Percentiles rank a stretch among this genome's conserved stretches.
Conservation (phyloP, 2,329 filamentous ascomycete genomes). For the Ceratocystis colombiana region DNA sequence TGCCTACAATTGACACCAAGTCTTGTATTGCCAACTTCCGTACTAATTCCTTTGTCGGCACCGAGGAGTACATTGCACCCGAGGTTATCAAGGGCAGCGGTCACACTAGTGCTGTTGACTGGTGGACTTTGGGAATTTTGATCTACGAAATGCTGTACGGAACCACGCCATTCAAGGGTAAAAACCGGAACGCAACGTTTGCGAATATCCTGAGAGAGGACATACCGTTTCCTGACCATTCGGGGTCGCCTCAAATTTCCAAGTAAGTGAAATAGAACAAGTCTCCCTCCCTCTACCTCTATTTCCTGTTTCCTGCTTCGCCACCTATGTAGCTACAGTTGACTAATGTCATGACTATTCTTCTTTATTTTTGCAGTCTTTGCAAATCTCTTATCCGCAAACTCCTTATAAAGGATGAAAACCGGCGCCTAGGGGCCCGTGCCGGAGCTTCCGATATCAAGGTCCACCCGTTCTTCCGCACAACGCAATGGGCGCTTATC, state of each 20-base stretch:
- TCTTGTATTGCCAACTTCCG: conserved; percentile 97
- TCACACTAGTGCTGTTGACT: conserved; percentile 96
- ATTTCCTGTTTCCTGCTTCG: neutral
- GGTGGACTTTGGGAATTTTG: conserved; percentile 96
- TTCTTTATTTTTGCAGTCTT: conserved; percentile 45
- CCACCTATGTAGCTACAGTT: conserved; percentile 22
- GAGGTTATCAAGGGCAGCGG: conserved; percentile 98
- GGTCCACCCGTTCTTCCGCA: conserved; percentile 87
- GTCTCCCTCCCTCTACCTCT: too few species aligned
- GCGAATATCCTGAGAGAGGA: conserved; percentile 94
- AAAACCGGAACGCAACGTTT: conserved; percentile 96
- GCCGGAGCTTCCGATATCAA: conserved; percentile 97
- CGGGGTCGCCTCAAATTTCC: conserved; percentile 72
- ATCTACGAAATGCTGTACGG: conserved; percentile 99
- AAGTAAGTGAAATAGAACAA: conserved; percentile 54
- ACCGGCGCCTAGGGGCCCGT: conserved; percentile 80
- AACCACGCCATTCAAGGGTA: conserved; percentile 97
- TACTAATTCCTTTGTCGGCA: conserved; percentile 96
- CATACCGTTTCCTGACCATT: conserved; percentile 87
- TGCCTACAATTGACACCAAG: conserved; percentile 96
- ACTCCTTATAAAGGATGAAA: conserved; percentile 95
- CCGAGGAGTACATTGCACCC: conserved; percentile 96
- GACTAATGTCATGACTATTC: conserved; percentile 1
- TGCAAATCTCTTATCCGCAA: conserved; percentile 97
- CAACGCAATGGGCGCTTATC: conserved; percentile 92